phyloP scores from a whole-genome alignment of 2,329 filamentous ascomycete genomes.

The Apiospora koreana region DNA sequence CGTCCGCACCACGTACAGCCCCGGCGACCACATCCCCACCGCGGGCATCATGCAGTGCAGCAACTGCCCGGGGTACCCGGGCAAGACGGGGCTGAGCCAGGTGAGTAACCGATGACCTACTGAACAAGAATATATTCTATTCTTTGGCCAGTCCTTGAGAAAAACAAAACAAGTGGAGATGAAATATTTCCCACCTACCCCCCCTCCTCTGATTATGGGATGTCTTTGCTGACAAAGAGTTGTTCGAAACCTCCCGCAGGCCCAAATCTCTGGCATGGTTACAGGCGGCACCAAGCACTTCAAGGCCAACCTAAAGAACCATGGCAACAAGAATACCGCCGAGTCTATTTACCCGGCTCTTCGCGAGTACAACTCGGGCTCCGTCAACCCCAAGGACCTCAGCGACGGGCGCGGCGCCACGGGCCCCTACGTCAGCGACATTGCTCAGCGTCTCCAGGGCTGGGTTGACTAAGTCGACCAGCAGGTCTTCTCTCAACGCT shows the following conservation, averaged over 20 bases:
- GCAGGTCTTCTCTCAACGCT: no score
- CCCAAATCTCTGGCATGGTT: conserved; percentile 37
- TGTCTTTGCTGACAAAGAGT: no score
- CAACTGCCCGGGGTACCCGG: conserved; percentile 36
- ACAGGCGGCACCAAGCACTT: conserved; percentile 29
- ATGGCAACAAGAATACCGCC: conserved; percentile 28
- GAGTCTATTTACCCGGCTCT: conserved; percentile 40
- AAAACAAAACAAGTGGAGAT: no score
- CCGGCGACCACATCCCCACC: conserved; percentile 31
- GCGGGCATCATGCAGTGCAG: conserved; percentile 43
- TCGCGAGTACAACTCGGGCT: conserved; percentile 42
- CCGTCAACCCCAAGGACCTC: conserved; percentile 35
- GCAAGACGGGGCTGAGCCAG: conserved; percentile 32
- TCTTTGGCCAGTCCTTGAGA: no score
- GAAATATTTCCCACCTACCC: no score
- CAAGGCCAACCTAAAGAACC: conserved; percentile 30
- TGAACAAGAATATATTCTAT: no score
- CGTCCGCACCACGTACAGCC: conserved; percentile 35
- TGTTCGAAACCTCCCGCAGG: conserved; percentile 25
- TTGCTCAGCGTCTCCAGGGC: conserved; percentile 39
- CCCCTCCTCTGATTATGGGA: no score
- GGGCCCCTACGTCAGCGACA: conserved; percentile 38
- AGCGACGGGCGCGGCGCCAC: conserved; percentile 38
- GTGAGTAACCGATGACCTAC: conserved; percentile 18
- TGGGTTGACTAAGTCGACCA: conserved; percentile 30